phyloP scores from a whole-genome alignment of 768 basidiomycete genomes.

The Lactifluus piperatus region DNA sequence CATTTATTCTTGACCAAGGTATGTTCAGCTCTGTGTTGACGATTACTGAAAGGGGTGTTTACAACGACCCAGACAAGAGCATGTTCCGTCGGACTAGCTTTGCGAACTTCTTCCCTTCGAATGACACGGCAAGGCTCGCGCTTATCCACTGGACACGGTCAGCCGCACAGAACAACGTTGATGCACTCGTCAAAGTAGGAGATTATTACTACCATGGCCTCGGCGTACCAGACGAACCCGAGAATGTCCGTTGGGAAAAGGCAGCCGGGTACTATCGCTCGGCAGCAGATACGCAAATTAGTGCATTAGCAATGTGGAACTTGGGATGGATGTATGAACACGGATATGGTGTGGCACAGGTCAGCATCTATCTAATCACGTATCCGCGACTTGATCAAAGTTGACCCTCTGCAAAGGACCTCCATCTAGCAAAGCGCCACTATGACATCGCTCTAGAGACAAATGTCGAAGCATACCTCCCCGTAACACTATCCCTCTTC shows the following conservation, averaged over 20 bases:
- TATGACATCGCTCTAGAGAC: conserved; percentile 88
- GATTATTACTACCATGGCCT: conserved; percentile 95
- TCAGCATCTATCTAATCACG: conserved; percentile 27
- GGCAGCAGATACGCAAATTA: conserved; percentile 86
- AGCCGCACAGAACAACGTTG: conserved; percentile 89
- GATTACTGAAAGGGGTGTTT: neutral
- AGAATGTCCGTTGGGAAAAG: conserved; percentile 65
- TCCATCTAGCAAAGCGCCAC: conserved; percentile 91
- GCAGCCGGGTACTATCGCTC: conserved; percentile 92
- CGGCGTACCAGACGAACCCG: conserved; percentile 63
- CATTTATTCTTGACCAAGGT: conserved; percentile 90
- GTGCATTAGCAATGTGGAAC: conserved; percentile 97
- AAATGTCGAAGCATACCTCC: conserved; percentile 82
- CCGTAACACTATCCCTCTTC: conserved; percentile 71
- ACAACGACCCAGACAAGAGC: conserved; percentile 47
- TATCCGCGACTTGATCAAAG: neutral
- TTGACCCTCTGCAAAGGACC: conserved; percentile 55
- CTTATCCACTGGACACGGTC: conserved; percentile 93
- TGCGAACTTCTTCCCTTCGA: conserved; percentile 63
- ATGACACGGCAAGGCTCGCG: conserved; percentile 74
- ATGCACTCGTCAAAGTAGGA: conserved; percentile 94
- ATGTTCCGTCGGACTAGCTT: conserved; percentile 60
- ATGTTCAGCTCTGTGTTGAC: conserved; percentile 18
- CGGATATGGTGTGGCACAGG: conserved; percentile 85
- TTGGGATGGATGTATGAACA: conserved; percentile 99